Evolutionary conservation across 257 asterid species (phyloP).

Genomic region (Coffea canephora): DNA sequence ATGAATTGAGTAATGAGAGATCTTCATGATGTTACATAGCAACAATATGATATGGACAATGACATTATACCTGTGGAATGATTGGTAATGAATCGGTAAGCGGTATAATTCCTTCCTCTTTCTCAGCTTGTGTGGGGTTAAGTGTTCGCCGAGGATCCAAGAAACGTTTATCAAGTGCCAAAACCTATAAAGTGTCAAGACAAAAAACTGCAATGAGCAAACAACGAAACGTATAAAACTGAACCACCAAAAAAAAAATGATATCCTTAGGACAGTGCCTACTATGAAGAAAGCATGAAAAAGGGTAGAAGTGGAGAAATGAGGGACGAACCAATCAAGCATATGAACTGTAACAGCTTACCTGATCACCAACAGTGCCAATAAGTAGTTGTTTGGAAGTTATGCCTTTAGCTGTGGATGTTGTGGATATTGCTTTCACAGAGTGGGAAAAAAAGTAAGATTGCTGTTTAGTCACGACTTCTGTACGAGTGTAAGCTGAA

Average conservation of each 20-base stretch:
- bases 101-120: conserved; percentile 98
- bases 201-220: conserved; percentile 1
- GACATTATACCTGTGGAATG: conserved; percentile 70
- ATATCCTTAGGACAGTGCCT: not conserved
- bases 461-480: conserved; percentile 75
- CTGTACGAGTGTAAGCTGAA: conserved; percentile 89
- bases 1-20: no score
- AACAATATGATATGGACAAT: no score
- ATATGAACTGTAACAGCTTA: conserved; percentile 24
- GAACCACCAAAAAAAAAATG: no score
- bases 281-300: conserved; percentile 1
- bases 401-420: conserved; percentile 93
- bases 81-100: conserved; percentile 93
- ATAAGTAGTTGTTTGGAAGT: conserved; percentile 93
- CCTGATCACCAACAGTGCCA: conserved; percentile 97
- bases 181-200: conserved; percentile 49
- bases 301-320: conserved; percentile 8
- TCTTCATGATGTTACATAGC: no score
- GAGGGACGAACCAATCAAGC: conserved; percentile 9
- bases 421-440: conserved; percentile 74
- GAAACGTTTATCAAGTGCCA: conserved; percentile 97
- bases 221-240: not conserved
- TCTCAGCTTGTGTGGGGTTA: conserved; percentile 93
- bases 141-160: conserved; percentile 89
- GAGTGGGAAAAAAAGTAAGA: conserved; percentile 87